These are phyloP conservation scores for Tagetes erecta DNA, from an alignment of 129 eudicot genomes.

Conservation along the genomic window DNA sequence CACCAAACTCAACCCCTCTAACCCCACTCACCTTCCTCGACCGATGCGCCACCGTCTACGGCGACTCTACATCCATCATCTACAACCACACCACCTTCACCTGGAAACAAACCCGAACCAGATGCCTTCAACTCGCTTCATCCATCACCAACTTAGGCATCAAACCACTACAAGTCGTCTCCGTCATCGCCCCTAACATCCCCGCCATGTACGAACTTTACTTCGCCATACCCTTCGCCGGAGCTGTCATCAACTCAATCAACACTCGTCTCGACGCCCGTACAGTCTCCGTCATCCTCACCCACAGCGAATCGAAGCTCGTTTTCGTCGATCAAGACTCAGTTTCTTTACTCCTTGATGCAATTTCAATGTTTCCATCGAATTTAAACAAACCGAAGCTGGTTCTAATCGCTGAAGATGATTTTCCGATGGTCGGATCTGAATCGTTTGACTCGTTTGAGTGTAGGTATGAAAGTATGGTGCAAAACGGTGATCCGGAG, in stretches of 20 bases:
- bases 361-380: constrained; percentile 32
- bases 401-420: constrained; percentile 36
- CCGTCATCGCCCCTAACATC: constrained; percentile 60
- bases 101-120: constrained; percentile 47
- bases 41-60: constrained; percentile 52
- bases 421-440: neutral
- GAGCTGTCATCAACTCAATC: constrained; percentile 51
- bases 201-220: constrained; percentile 69
- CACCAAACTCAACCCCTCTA: constrained; percentile 40
- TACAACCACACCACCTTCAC: constrained; percentile 36
- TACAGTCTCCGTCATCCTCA: constrained; percentile 43
- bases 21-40: constrained; percentile 52
- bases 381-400: constrained; percentile 26
- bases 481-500: constrained; percentile 40
- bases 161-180: constrained; percentile 43
- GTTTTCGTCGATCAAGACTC: constrained; percentile 44
- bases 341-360: constrained; percentile 25
- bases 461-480: constrained; percentile 44
- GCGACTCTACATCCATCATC: constrained; percentile 44
- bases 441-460: constrained; percentile 1
- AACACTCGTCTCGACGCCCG: constrained; percentile 63
- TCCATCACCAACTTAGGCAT: constrained; percentile 45
- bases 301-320: constrained; percentile 47
- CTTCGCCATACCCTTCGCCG: constrained; percentile 60
- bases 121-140: constrained; percentile 50